Conservation (phyloP, 306 rosid species). For the Ziziphus jujuba region DNA sequence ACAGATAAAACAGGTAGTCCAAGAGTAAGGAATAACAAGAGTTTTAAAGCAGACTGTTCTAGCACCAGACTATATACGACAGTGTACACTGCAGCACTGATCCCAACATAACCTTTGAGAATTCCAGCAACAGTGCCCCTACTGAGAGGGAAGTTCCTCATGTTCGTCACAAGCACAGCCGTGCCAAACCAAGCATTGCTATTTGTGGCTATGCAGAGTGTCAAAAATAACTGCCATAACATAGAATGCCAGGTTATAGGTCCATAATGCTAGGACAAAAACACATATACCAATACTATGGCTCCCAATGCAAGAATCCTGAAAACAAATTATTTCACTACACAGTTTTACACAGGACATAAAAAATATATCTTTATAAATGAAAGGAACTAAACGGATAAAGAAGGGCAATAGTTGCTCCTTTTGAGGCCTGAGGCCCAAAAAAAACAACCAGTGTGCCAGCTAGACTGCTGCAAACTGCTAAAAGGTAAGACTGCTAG, state of each 20-base stretch:
- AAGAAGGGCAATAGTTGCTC: not conserved
- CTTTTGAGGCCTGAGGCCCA: not conserved
- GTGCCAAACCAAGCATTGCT: constrained; percentile 80
- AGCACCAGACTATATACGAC: constrained; percentile 55
- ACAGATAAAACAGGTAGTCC: constrained; percentile 60
- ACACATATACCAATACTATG: not conserved
- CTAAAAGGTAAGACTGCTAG: too few species aligned
- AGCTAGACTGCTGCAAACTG: not conserved
- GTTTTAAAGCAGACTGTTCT: constrained; percentile 48
- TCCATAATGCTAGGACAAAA: constrained; percentile 12
- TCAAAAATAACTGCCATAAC: constrained; percentile 59
- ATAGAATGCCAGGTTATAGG: constrained; percentile 20
- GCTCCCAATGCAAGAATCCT: not conserved
- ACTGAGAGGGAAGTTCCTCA: constrained; percentile 93
- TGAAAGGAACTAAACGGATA: not conserved
- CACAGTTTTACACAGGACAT: not conserved
- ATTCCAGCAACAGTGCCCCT: constrained; percentile 84
- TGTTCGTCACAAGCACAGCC: constrained; percentile 80
- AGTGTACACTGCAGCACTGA: constrained; percentile 79
- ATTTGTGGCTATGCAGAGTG: constrained; percentile 63
- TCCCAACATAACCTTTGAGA: constrained; percentile 82
- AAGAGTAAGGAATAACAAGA: constrained; percentile 60
- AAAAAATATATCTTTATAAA: not conserved
- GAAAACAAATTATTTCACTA: not conserved
- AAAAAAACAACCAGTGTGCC: not conserved